A percentile compares a stretch with the other conserved stretches of the same genome.
Evolutionary conservation across 1,139 yeast genomes (phyloP).

Genomic region (Eremothecium cymbalariae): DNA sequence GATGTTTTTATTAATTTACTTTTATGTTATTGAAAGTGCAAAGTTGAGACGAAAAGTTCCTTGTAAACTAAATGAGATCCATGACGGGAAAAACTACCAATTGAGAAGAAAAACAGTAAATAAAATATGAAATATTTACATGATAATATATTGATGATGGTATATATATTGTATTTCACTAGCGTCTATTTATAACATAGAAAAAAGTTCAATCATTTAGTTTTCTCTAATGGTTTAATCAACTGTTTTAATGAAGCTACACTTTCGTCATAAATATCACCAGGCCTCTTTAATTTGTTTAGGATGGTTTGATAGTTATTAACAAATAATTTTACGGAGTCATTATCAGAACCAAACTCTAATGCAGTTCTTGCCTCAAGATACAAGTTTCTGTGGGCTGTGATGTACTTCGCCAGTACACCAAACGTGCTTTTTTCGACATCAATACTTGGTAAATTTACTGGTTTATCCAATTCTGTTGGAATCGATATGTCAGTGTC

Average conservation of each 20-base stretch:
- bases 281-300: conserved; percentile 10
- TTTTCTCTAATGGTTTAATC: no score
- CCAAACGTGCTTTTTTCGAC: conserved; percentile 13
- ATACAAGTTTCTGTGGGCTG: conserved; percentile 20
- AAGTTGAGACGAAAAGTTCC: no score
- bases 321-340: conserved; percentile 19
- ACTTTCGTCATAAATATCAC: conserved; percentile 22
- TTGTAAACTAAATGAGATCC: no score
- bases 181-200: no score
- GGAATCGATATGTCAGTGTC: conserved; percentile 9
- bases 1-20: no score
- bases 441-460: conserved; percentile 15
- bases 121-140: no score
- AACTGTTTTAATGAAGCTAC: conserved; percentile 11
- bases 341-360: conserved; percentile 24
- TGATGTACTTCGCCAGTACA: conserved; percentile 13
- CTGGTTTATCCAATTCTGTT: conserved; percentile 1
- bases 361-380: conserved; percentile 21
- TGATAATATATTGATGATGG: no score
- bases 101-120: no score
- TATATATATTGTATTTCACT: no score
- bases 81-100: no score
- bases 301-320: conserved; percentile 15
- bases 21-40: no score
- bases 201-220: no score